A percentile compares a stretch with the other conserved stretches of the same genome.
These are phyloP conservation scores for Nemania diffusa DNA, from an alignment of 2,329 filamentous ascomycete species.

Conservation along the genomic window DNA sequence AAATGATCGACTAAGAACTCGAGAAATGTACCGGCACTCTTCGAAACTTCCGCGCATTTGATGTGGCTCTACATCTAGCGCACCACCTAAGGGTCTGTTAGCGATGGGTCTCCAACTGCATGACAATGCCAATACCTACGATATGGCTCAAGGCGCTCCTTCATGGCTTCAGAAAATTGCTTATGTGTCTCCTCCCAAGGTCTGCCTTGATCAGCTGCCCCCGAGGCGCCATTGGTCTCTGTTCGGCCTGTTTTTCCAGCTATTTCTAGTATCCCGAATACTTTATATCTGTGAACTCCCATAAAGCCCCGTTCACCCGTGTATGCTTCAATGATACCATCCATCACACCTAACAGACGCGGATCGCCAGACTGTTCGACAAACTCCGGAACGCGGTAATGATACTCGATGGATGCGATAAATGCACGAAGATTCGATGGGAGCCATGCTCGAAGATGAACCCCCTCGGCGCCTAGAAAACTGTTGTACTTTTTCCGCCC, in stretches of 20 bases:
- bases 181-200: conserved; percentile 63
- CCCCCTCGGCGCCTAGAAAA: conserved; percentile 62
- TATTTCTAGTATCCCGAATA: conserved; percentile 65
- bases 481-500: conserved; percentile 55
- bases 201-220: conserved; percentile 53
- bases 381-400: conserved; percentile 64
- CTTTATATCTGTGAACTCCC: conserved; percentile 67
- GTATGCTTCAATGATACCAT: conserved; percentile 66
- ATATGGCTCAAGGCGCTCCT: conserved; percentile 62
- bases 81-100: conserved; percentile 44
- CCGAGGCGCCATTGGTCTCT: conserved; percentile 63
- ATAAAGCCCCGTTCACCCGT: conserved; percentile 66
- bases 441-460: conserved; percentile 64
- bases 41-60: conserved; percentile 66
- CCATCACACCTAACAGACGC: conserved; percentile 62
- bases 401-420: conserved; percentile 65
- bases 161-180: conserved; percentile 65
- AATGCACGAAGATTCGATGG: conserved; percentile 65
- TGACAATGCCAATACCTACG: conserved; percentile 40
- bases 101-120: neutral
- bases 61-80: conserved; percentile 60
- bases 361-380: conserved; percentile 62
- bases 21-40: conserved; percentile 62
- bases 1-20: conserved; percentile 56
- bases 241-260: conserved; percentile 64